phyloP scores from a whole-genome alignment of 495 filamentous ascomycete genomes.

The Aspergillus olivimuriae region DNA sequence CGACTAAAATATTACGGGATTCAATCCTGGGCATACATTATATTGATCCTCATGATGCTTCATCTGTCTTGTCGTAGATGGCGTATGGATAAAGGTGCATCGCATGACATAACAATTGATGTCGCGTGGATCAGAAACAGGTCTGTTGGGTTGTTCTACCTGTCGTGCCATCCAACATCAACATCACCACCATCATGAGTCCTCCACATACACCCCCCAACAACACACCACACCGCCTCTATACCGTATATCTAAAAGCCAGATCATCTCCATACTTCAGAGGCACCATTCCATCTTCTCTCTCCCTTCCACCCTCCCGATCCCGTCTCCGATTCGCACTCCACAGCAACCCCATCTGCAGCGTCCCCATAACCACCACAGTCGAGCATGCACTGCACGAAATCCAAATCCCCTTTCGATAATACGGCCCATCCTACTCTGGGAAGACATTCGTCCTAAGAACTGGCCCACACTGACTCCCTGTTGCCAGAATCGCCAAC shows the following conservation, averaged over 20 bases:
- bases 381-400: slow-evolving; percentile 39
- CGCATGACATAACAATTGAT: too few species aligned
- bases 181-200: background rate
- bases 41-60: too few species aligned
- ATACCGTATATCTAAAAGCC: background rate
- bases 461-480: slow-evolving; percentile 18
- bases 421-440: slow-evolving; percentile 41
- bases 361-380: slow-evolving; percentile 9
- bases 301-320: background rate
- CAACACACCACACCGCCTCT: background rate
- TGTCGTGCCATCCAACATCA: background rate
- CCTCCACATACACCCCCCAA: too few species aligned
- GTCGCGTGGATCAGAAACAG: too few species aligned
- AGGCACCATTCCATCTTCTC: too few species aligned
- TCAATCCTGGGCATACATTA: too few species aligned
- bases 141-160: too few species aligned
- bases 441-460: slow-evolving; percentile 56
- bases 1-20: too few species aligned
- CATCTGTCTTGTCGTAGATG: too few species aligned
- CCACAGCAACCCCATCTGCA: background rate
- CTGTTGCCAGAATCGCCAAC: slow-evolving; percentile 7
- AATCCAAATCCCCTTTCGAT: slow-evolving; percentile 46
- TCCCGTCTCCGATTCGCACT: background rate
- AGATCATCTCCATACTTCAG: background rate
- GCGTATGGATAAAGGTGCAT: too few species aligned